These are phyloP conservation scores for Hemisphaericaspora nanyangensis DNA, from an alignment of 805 yeast genomes.

Conservation along the genomic window DNA sequence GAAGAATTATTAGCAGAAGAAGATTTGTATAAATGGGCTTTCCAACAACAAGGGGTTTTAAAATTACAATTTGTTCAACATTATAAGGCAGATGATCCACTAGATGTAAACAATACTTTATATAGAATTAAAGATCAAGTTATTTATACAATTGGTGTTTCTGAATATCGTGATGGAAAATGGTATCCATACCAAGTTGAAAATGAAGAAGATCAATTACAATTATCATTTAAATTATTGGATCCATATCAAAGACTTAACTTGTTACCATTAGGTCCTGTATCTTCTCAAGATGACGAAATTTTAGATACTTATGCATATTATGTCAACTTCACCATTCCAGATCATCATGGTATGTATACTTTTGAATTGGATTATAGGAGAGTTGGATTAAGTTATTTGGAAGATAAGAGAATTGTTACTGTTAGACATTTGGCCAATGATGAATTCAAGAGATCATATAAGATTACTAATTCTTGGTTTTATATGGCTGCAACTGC, in stretches of 20 bases:
- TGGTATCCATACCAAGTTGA: constrained; percentile 65
- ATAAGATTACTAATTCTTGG: constrained; percentile 93
- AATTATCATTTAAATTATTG: constrained; percentile 81
- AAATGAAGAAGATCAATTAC: constrained; percentile 52
- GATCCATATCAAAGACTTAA: constrained; percentile 91
- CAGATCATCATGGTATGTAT: constrained; percentile 97
- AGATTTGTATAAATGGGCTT: constrained; percentile 57
- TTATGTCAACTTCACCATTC: constrained; percentile 60
- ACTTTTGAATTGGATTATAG: constrained; percentile 76
- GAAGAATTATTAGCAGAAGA: constrained; percentile 40
- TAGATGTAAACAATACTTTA: constrained; percentile 29
- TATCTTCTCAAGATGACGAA: constrained; percentile 31
- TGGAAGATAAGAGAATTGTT: constrained; percentile 63
- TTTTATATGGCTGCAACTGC: constrained; percentile 73
- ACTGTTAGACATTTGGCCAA: constrained; percentile 93
- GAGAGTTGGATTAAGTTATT: constrained; percentile 69
- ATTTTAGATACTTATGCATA: constrained; percentile 44
- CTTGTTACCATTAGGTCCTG: constrained; percentile 43
- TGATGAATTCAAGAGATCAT: constrained; percentile 89
- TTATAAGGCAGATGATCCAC: constrained; percentile 45
- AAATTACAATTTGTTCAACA: constrained; percentile 54
- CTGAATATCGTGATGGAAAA: constrained; percentile 40
- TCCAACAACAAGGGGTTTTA: constrained; percentile 64
- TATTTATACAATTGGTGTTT: constrained; percentile 48
- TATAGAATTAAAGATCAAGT: constrained; percentile 79